phyloP scores from a whole-genome alignment of 108 stramenopile genomes.

The Cyclostephanos tholiformis region DNA sequence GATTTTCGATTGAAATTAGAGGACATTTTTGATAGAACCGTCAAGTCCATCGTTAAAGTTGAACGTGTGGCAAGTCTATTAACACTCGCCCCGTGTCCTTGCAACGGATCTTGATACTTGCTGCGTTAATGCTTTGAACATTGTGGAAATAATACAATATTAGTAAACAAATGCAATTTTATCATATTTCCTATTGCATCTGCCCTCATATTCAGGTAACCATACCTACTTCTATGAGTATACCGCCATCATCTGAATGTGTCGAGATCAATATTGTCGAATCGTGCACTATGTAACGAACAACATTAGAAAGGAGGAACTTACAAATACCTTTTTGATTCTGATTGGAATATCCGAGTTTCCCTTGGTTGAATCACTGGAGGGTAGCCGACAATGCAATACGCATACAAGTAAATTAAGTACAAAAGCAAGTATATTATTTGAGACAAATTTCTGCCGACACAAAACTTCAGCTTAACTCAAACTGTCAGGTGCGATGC shows the following conservation, averaged over 20 bases:
- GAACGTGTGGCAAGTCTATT: background rate
- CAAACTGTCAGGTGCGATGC: too few relatives aligned
- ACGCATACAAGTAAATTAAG: slow-evolving; percentile 72
- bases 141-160: background rate
- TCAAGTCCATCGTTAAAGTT: background rate
- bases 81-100: background rate
- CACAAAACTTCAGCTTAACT: too few relatives aligned
- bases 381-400: slow-evolving; percentile 74
- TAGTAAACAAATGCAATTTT: background rate
- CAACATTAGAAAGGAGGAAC: too few relatives aligned
- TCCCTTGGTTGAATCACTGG: slow-evolving; percentile 79
- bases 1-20: slow-evolving; percentile 15
- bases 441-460: too few relatives aligned
- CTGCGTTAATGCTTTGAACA: background rate
- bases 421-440: too few relatives aligned
- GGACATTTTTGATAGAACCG: background rate
- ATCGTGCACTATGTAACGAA: too few relatives aligned
- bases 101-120: too few relatives aligned
- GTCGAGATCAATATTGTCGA: too few relatives aligned
- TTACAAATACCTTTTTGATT: slow-evolving; percentile 64
- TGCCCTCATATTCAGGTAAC: background rate
- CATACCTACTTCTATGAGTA: too few relatives aligned
- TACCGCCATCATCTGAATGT: too few relatives aligned
- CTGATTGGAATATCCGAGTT: slow-evolving; percentile 77
- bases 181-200: background rate